A percentile compares a stretch with the other conserved stretches of the same genome.
phyloP scores from a whole-genome alignment of 805 yeast species.

The Ogataea naganishii region DNA sequence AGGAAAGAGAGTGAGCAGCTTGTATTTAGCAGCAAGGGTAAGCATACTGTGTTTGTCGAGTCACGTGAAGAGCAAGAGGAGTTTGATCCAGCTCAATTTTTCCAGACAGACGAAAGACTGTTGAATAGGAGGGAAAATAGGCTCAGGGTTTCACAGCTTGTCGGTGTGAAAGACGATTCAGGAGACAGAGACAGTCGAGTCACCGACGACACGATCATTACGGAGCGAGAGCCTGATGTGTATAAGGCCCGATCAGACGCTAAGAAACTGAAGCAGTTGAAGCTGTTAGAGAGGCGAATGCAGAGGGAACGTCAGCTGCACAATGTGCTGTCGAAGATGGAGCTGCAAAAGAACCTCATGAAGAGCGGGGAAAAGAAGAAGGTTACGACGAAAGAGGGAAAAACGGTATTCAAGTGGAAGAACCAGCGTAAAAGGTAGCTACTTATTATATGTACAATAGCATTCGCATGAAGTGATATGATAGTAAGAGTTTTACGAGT shows the following conservation, averaged over 20 bases:
- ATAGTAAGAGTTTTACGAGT: conserved; percentile 1
- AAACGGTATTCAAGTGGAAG: conserved; percentile 75
- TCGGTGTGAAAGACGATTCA: conserved; percentile 27
- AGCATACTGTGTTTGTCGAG: conserved; percentile 83
- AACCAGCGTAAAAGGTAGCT: conserved; percentile 53
- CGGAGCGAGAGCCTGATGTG: too few relatives aligned
- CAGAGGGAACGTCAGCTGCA: conserved; percentile 63
- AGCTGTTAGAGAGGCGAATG: conserved; percentile 52
- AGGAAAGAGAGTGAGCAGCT: conserved; percentile 43
- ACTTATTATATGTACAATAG: neutral
- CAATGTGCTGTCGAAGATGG: conserved; percentile 64
- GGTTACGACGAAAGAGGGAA: conserved; percentile 56
- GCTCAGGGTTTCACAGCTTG: conserved; percentile 51
- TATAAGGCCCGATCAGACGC: conserved; percentile 24
- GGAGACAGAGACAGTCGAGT: too few relatives aligned
- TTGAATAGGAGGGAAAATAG: conserved; percentile 65
- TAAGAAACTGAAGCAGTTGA: conserved; percentile 54
- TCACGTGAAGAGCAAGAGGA: conserved; percentile 40
- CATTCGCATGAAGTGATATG: conserved; percentile 1
- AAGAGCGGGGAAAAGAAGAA: conserved; percentile 84
- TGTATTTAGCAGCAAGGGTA: conserved; percentile 50
- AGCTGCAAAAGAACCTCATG: conserved; percentile 78
- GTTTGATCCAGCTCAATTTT: conserved; percentile 58
- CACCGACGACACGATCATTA: too few relatives aligned
- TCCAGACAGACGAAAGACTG: conserved; percentile 62